Conservation (phyloP, 208 protist genomes). For the Leishmania tropica region DNA sequence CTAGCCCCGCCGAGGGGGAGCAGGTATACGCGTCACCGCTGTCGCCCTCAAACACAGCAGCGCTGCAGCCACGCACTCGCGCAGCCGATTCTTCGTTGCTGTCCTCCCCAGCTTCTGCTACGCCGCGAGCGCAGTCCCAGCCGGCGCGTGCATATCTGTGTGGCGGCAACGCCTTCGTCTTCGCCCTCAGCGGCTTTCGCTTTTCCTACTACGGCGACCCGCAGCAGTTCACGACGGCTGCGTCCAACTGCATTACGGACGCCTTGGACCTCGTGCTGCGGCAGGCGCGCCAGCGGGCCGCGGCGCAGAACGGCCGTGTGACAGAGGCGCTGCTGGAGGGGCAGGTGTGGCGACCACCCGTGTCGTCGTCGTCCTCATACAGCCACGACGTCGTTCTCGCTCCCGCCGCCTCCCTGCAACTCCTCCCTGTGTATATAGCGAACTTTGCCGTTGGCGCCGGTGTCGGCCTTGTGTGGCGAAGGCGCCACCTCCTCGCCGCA, state of each 20-base stretch:
- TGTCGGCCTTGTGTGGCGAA: conserved; percentile 23
- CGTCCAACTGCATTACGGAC: conserved; percentile 35
- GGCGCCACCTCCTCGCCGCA: conserved; percentile 9
- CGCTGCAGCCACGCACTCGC: not conserved
- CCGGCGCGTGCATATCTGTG: conserved; percentile 35
- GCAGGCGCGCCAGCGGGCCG: conserved; percentile 20
- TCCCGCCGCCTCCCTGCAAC: conserved; percentile 35
- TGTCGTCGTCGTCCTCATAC: not conserved
- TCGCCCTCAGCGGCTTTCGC: conserved; percentile 59
- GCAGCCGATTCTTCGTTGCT: not conserved
- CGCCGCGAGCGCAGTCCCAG: not conserved
- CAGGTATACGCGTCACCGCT: not conserved
- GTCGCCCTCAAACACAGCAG: conserved; percentile 1
- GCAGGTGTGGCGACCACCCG: conserved; percentile 16
- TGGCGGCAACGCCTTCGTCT: conserved; percentile 47
- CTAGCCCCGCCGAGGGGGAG: not conserved
- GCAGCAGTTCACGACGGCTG: conserved; percentile 34
- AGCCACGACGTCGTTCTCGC: conserved; percentile 28
- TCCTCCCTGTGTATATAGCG: conserved; percentile 32
- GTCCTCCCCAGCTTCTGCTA: not conserved
- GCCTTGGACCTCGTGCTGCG: conserved; percentile 23
- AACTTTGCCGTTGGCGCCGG: conserved; percentile 34
- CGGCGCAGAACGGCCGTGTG: conserved; percentile 12
- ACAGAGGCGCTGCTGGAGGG: not conserved
- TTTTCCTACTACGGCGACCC: conserved; percentile 37